These are phyloP conservation scores for Capsicum rhomboideum DNA, from an alignment of 257 asterid species.

Conservation along the genomic window DNA sequence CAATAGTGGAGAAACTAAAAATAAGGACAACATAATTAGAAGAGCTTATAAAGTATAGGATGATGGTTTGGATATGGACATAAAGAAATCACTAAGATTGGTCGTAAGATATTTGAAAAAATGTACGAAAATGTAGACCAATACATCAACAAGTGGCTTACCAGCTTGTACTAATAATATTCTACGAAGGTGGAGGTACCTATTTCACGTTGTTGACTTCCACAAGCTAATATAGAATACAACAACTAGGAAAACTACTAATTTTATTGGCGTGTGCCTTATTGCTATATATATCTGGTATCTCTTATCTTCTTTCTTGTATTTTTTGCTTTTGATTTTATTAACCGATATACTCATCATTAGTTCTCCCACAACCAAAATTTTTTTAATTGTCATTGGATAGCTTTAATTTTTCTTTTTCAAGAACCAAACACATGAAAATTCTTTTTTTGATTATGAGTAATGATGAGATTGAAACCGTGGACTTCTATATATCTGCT, in stretches of 20 bases:
- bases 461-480: too few species aligned
- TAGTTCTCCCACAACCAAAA: too few species aligned
- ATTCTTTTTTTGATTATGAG: too few species aligned
- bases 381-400: too few species aligned
- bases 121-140: not conserved
- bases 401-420: too few species aligned
- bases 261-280: not conserved
- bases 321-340: too few species aligned
- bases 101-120: not conserved
- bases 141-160: not conserved
- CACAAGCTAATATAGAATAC: not conserved
- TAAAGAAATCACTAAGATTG: not conserved
- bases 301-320: not conserved
- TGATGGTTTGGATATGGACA: not conserved
- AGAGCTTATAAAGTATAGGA: too few species aligned
- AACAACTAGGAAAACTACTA: not conserved
- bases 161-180: not conserved
- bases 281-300: not conserved
- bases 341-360: too few species aligned
- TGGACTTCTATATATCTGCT: too few species aligned
- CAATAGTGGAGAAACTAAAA: too few species aligned
- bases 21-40: too few species aligned
- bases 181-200: not conserved
- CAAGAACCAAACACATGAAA: too few species aligned
- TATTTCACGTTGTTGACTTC: not conserved